Evolutionary conservation across 2,329 filamentous ascomycete genomes (phyloP).

Genomic region (Volutella citrinella): DNA sequence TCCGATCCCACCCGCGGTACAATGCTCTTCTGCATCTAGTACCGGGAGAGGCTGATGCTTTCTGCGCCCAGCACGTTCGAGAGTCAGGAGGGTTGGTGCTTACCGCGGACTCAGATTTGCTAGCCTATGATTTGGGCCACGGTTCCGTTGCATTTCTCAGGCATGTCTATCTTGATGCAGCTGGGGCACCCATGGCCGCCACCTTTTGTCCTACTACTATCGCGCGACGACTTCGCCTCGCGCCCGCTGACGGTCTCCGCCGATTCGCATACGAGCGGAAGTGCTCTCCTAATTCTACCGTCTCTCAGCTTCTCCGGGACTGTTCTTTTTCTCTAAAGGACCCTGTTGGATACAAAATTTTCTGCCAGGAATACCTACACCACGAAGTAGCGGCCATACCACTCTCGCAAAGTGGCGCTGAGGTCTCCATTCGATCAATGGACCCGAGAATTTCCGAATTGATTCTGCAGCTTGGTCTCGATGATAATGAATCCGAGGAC

Average conservation of each 20-base stretch:
- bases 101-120: conserved; percentile 84
- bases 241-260: conserved; percentile 23
- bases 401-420: conserved; percentile 4
- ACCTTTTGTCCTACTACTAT: conserved; percentile 35
- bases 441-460: conserved; percentile 41
- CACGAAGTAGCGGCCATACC: conserved; percentile 20
- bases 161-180: conserved; percentile 49
- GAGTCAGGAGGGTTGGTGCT: conserved; percentile 56
- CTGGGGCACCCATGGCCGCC: conserved; percentile 21
- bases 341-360: conserved; percentile 22
- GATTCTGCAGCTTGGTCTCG: conserved; percentile 27
- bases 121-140: conserved; percentile 68
- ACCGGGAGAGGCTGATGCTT: conserved; percentile 80
- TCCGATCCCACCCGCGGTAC: conserved; percentile 47
- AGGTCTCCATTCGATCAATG: conserved; percentile 19
- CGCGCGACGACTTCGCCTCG: conserved; percentile 41
- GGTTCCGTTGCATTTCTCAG: conserved; percentile 67
- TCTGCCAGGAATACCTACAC: conserved; percentile 31
- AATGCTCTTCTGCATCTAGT: conserved; percentile 54
- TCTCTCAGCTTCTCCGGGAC: conserved; percentile 28
- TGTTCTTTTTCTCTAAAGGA: conserved; percentile 22
- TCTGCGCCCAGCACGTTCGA: conserved; percentile 67
- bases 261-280: conserved; percentile 36
- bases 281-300: conserved; percentile 22
- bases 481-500: conserved; percentile 16